Percentiles rank a stretch among this genome's conserved stretches.
phyloP scores from a whole-genome alignment of 441 rosid genomes.

The Biscutella laevigata region DNA sequence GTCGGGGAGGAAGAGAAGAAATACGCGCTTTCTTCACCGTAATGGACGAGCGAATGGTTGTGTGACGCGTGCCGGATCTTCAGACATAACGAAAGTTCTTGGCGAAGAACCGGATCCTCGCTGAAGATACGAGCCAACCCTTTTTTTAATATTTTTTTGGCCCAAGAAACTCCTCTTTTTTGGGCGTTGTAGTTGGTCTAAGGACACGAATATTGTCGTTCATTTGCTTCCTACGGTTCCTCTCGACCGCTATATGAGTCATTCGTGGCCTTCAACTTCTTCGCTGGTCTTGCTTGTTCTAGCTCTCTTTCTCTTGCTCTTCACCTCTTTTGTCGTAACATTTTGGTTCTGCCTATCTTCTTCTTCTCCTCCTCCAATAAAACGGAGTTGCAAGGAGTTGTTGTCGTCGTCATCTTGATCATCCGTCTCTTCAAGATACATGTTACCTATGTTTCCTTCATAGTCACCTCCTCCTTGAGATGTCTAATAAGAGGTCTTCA shows the following conservation, averaged over 20 bases:
- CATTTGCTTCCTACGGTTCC: conserved; percentile 87
- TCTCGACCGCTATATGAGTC: conserved; percentile 89
- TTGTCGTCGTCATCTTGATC: conserved; percentile 38
- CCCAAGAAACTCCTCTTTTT: no score
- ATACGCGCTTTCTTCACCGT: no score
- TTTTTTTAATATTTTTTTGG: no score
- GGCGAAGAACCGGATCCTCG: no score
- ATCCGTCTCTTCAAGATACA: conserved; percentile 26
- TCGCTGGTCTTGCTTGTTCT: conserved; percentile 69
- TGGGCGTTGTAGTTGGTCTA: no score
- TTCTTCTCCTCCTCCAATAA: conserved; percentile 25
- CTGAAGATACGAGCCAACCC: no score
- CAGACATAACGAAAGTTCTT: no score
- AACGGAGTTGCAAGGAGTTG: conserved; percentile 45
- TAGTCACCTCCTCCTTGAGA: conserved; percentile 23
- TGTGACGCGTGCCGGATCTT: no score
- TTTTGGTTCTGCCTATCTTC: conserved; percentile 23
- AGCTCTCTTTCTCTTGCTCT: conserved; percentile 72
- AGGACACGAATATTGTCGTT: conserved; percentile 81
- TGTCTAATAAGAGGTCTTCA: no score
- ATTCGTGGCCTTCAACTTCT: conserved; percentile 84
- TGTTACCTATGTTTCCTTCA: conserved; percentile 29
- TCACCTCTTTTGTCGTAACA: conserved; percentile 24
- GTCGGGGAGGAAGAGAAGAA: no score
- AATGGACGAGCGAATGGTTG: no score